Evolutionary conservation across 2,329 filamentous ascomycete species (phyloP).

Genomic region (Exophiala calicioides): DNA sequence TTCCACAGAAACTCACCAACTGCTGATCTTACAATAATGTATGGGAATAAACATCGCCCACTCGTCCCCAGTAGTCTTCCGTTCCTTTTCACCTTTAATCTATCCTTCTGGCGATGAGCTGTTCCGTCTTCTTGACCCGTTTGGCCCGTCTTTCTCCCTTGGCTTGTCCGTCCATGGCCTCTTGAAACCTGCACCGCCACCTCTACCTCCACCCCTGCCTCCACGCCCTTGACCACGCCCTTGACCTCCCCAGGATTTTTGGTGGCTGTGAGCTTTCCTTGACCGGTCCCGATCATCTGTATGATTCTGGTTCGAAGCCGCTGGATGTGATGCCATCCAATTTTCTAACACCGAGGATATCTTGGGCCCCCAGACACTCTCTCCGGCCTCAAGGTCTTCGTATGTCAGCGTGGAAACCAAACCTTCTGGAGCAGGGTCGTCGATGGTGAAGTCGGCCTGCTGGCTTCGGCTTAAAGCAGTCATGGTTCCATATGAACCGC

Average conservation of each 20-base stretch:
- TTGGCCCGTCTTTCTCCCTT: not conserved
- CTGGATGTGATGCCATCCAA: conserved; percentile 49
- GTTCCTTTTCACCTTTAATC: too few relatives aligned
- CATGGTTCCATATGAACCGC: conserved; percentile 84
- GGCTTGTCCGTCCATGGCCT: conserved; percentile 17
- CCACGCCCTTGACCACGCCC: not conserved
- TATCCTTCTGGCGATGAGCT: conserved; percentile 24
- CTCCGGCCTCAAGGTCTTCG: conserved; percentile 71
- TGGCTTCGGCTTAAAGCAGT: conserved; percentile 75
- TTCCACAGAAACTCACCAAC: too few relatives aligned
- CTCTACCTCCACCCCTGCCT: conserved; percentile 1
- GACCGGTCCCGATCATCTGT: conserved; percentile 18
- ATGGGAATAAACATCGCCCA: too few relatives aligned
- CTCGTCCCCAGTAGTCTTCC: too few relatives aligned
- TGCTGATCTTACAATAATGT: too few relatives aligned
- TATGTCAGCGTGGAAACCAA: conserved; percentile 70
- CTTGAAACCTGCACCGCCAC: conserved; percentile 8
- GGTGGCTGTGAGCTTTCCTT: conserved; percentile 1
- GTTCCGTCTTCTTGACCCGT: conserved; percentile 17
- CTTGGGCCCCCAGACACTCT: conserved; percentile 79
- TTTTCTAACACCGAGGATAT: conserved; percentile 60
- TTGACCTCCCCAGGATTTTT: conserved; percentile 2
- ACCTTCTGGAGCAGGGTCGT: conserved; percentile 37
- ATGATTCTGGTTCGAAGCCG: conserved; percentile 2
- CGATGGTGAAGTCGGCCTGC: conserved; percentile 69